Evolutionary conservation across 768 basidiomycete species (phyloP).

Genomic region (Kwoniella europaea): DNA sequence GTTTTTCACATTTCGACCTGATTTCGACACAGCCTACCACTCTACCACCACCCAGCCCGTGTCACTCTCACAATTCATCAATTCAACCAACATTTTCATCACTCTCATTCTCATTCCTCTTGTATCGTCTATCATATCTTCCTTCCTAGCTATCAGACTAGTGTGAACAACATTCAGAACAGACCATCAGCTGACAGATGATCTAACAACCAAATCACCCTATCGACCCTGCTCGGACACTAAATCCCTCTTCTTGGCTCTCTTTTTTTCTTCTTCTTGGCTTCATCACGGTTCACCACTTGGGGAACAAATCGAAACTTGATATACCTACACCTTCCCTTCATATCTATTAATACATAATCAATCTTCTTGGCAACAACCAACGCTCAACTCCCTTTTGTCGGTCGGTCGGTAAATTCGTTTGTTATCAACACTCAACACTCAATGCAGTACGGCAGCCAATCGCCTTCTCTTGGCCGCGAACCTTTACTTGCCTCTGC

Average conservation of each 20-base stretch:
- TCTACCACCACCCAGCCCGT: background rate
- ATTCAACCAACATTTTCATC: slow-evolving; percentile 4
- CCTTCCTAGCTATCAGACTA: no score
- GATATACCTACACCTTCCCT: background rate
- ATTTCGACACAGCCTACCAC: no score
- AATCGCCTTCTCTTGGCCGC: slow-evolving; percentile 34
- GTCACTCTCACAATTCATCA: background rate
- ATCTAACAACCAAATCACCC: background rate
- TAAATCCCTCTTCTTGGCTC: background rate
- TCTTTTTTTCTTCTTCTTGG: background rate
- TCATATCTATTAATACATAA: slow-evolving; percentile 1
- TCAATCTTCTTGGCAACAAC: background rate
- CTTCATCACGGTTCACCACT: background rate
- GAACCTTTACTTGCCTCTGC: slow-evolving; percentile 42
- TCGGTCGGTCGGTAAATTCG: no score
- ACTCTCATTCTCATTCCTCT: background rate
- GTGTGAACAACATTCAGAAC: no score
- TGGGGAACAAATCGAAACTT: background rate
- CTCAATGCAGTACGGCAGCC: slow-evolving; percentile 34
- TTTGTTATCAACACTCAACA: background rate
- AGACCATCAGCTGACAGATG: background rate
- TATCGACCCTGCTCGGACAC: no score
- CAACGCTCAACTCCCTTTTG: background rate
- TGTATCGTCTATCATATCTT: background rate
- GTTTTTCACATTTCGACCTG: no score